Conservation (phyloP, 2,329 filamentous ascomycete species). For the Aspergillus piperis region DNA sequence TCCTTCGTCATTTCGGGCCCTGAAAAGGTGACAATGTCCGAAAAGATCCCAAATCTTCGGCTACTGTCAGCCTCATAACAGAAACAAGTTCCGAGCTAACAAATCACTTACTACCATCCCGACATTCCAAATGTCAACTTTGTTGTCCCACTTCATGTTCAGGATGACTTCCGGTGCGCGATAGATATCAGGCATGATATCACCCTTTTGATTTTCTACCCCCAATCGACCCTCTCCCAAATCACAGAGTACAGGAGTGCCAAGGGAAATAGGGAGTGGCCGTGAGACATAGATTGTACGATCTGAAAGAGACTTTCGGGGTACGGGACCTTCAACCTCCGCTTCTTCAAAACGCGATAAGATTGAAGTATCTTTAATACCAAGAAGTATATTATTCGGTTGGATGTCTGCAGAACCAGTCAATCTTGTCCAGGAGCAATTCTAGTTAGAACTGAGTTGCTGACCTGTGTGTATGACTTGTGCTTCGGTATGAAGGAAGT, state of each 20-base stretch:
- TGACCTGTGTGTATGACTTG: slow-evolving; percentile 32
- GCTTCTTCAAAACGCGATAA: slow-evolving; percentile 30
- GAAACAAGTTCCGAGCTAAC: neutral
- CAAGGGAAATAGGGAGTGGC: slow-evolving; percentile 20
- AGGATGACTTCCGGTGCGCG: slow-evolving; percentile 33
- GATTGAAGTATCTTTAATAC: slow-evolving; percentile 31
- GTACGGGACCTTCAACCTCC: slow-evolving; percentile 28
- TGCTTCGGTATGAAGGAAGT: slow-evolving; percentile 32
- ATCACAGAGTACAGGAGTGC: slow-evolving; percentile 30
- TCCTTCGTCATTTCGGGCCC: slow-evolving; percentile 9
- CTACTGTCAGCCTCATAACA: slow-evolving; percentile 7
- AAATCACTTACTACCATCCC: slow-evolving; percentile 25
- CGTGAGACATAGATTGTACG: slow-evolving; percentile 32
- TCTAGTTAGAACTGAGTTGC: too few relatives aligned
- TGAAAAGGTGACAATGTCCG: slow-evolving; percentile 19
- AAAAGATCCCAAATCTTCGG: slow-evolving; percentile 26
- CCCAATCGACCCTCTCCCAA: slow-evolving; percentile 30
- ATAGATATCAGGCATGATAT: slow-evolving; percentile 32
- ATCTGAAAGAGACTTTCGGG: slow-evolving; percentile 30
- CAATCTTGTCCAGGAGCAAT: neutral
- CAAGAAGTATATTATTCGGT: slow-evolving; percentile 34
- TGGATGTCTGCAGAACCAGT: slow-evolving; percentile 29
- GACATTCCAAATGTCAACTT: slow-evolving; percentile 36
- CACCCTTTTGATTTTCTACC: slow-evolving; percentile 16
- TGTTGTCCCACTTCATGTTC: slow-evolving; percentile 31